Evolutionary conservation across 2,329 filamentous ascomycete genomes (phyloP), one percentile per base, ranked within the genome.

Genomic region (Trichoderma sp.): DNA sequence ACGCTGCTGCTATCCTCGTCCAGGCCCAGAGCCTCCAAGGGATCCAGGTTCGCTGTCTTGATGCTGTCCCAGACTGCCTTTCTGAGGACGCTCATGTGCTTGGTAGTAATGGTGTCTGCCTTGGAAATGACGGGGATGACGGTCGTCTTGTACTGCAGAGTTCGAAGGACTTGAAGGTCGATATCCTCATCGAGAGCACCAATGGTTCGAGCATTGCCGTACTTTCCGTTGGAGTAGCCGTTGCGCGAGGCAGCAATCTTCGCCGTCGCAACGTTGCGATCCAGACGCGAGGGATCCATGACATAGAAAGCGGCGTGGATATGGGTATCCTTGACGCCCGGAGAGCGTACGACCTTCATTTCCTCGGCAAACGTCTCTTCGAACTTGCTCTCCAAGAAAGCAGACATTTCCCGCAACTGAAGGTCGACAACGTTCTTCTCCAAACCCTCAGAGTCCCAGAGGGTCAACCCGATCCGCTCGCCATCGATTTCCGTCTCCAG

Each of bases 321-420:
- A 77, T 99, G 95, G 58, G 94, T 97, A 80, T 99, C 95, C 75
- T 93, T 91, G 69, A 92, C 90, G 64, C 93, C 94, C 28, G 95
- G 94, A 61, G 93, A 93, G 72, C 95, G 90, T 68, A 97, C 84
- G 54, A 99, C 93, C 81, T 97, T 98, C 85, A 96, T 96, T 81
- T 99, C 95, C 79, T 99, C 95, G 56, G 88, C 88, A 75, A 99
- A 96, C 0, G 95, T 98, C 74, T 99, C 95, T 76, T 99, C 94
- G 71, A 99, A 99, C 78, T 98, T 98, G 81, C 90, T 94, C 81
- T 99, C 95, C 66, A 99, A 82, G 79, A 99, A 99, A 9, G 90
- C 85, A 41, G 90, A 89, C 82, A 98, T 93, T 75, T 96, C 92
- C 67, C 93, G 88, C 69, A 99, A 82, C 78, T 99, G 95, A 69